phyloP scores from a whole-genome alignment of 345 rosid genomes.

The Populus pruinosa region DNA sequence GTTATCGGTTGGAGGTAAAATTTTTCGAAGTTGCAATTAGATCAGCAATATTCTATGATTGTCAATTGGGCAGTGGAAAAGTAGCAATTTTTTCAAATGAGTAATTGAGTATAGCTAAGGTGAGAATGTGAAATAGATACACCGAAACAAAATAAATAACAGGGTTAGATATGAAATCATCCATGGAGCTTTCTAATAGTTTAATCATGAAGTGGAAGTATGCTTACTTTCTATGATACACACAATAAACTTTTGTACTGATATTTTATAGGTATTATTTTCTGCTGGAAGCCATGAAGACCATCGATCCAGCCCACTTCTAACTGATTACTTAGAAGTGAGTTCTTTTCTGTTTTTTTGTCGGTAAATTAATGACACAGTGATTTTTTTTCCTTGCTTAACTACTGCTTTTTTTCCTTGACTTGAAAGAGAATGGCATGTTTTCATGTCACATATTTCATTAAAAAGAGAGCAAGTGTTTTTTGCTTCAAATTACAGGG shows the following conservation, averaged over 20 bases:
- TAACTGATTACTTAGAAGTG: slow-evolving; percentile 75
- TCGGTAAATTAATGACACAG: background rate
- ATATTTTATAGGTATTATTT: slow-evolving; percentile 44
- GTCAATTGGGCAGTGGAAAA: too few species aligned
- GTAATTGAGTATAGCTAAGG: too few species aligned
- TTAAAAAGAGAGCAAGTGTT: background rate
- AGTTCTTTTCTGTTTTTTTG: slow-evolving; percentile 9
- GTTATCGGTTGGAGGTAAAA: too few species aligned
- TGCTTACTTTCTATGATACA: background rate
- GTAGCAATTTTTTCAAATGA: too few species aligned
- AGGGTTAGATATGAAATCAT: too few species aligned
- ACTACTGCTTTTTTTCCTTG: background rate
- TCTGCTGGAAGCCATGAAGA: slow-evolving; percentile 45
- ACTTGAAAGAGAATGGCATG: background rate
- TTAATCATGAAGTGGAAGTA: background rate
- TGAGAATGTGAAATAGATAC: too few species aligned
- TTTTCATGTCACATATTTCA: background rate
- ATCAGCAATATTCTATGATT: too few species aligned
- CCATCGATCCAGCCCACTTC: slow-evolving; percentile 39
- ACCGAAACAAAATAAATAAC: too few species aligned
- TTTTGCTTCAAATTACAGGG: background rate
- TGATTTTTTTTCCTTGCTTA: background rate
- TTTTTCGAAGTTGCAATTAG: too few species aligned
- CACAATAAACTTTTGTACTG: background rate
- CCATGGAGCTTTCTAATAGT: too few species aligned